These are phyloP conservation scores for Sporothrix pallida DNA, from an alignment of 2,329 filamentous ascomycete genomes.

Conservation along the genomic window DNA sequence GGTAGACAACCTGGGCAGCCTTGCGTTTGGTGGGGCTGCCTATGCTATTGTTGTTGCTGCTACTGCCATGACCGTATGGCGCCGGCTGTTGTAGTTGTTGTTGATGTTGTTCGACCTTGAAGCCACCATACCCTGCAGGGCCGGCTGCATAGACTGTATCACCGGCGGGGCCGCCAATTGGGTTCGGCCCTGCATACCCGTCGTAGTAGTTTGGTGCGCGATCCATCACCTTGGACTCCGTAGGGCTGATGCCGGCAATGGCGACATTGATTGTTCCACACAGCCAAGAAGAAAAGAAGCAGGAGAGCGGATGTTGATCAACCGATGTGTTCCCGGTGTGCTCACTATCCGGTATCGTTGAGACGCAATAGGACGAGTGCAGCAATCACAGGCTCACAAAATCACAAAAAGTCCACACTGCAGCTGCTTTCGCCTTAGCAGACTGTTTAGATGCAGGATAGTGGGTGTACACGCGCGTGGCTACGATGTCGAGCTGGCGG, in stretches of 20 bases:
- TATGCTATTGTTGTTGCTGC: not conserved
- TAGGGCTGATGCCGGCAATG: constrained; percentile 10
- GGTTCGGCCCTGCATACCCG: constrained; percentile 29
- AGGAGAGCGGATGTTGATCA: not conserved
- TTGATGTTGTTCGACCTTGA: constrained; percentile 16
- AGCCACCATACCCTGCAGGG: constrained; percentile 3
- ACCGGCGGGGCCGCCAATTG: constrained; percentile 6
- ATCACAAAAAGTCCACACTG: not conserved
- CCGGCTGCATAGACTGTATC: constrained; percentile 33
- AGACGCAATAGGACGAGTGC: not conserved
- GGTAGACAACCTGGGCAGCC: not conserved
- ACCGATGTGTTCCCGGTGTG: not conserved
- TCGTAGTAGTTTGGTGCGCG: constrained; percentile 33
- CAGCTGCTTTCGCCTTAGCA: constrained; percentile 16
- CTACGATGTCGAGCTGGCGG: constrained; percentile 15
- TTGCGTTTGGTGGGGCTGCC: constrained; percentile 32
- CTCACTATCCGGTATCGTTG: not conserved
- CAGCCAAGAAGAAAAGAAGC: constrained; percentile 10
- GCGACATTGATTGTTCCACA: constrained; percentile 30
- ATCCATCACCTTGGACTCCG: constrained; percentile 36
- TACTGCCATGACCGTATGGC: constrained; percentile 14
- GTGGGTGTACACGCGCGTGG: not conserved
- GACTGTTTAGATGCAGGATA: constrained; percentile 11
- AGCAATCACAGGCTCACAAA: not conserved
- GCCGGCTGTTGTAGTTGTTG: constrained; percentile 11